Percentiles rank a stretch among this genome's conserved stretches.
Conservation (phyloP, 1,284 basidiomycete species). For the Microbotryum violaceum region DNA sequence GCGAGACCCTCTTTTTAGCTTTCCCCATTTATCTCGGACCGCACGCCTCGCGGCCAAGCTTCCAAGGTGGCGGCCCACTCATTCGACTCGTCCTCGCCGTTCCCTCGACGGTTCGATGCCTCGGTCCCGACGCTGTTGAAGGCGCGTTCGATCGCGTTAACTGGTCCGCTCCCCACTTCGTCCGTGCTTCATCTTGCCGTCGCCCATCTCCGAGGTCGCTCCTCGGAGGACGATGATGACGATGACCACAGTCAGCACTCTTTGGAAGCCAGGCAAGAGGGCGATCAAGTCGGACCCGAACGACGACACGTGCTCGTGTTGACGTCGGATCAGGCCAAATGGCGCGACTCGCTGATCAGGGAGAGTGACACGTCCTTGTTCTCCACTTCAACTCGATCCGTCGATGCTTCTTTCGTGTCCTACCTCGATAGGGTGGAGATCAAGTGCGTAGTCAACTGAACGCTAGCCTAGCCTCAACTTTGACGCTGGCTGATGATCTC, state of each 20-base stretch:
- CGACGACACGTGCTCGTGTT: conserved; percentile 14
- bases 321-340: conserved; percentile 1
- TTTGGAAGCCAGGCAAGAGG: not conserved
- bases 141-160: conserved; percentile 10
- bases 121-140: not conserved
- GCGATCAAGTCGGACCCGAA: not conserved
- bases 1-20: no score
- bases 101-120: not conserved
- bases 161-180: conserved; percentile 12
- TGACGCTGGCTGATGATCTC: not conserved
- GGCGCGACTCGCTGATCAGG: conserved; percentile 4
- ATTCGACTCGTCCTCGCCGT: conserved; percentile 1
- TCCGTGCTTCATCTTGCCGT: conserved; percentile 18
- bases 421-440: conserved; percentile 14
- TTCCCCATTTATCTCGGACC: no score
- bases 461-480: not conserved
- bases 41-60: no score
- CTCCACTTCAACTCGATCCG: not conserved
- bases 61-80: not conserved
- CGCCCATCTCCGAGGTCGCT: conserved; percentile 10
- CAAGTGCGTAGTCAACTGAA: conserved; percentile 5
- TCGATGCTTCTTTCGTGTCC: not conserved
- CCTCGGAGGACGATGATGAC: not conserved
- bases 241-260: not conserved
- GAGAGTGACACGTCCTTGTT: conserved; percentile 17